These are phyloP conservation scores for Aspergillus neotritici DNA, from an alignment of 2,329 filamentous ascomycete genomes.

Conservation along the genomic window DNA sequence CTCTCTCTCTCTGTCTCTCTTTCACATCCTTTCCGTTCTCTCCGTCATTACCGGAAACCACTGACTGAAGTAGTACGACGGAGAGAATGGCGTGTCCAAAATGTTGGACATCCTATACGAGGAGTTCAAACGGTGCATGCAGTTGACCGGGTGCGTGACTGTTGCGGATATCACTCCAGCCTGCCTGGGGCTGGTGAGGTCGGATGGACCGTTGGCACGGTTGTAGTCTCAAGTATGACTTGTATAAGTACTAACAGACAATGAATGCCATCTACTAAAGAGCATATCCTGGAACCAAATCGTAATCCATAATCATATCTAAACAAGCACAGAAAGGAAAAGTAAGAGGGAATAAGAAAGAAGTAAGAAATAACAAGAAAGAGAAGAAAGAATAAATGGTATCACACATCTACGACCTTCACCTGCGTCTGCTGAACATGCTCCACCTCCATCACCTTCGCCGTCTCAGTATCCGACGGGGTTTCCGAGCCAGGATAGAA, in stretches of 20 bases:
- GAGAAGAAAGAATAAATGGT: too few species aligned
- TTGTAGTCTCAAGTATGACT: constrained; percentile 6
- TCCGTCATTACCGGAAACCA: constrained; percentile 1
- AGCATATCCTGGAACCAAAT: too few species aligned
- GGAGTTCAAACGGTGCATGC: constrained; percentile 29
- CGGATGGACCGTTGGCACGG: constrained; percentile 18
- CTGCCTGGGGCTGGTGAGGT: constrained; percentile 15
- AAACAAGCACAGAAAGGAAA: too few species aligned
- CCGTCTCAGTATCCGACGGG: background rate
- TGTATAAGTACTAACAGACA: too few species aligned
- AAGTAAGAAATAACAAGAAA: too few species aligned
- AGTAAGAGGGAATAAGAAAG: too few species aligned
- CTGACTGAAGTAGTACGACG: constrained; percentile 21
- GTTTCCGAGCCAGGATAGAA: constrained; percentile 54
- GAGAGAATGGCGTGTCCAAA: constrained; percentile 27
- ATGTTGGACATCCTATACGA: constrained; percentile 28
- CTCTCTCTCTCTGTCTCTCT: background rate
- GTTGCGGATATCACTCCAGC: constrained; percentile 21
- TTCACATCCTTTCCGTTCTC: too few species aligned
- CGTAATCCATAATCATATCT: too few species aligned
- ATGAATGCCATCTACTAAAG: too few species aligned
- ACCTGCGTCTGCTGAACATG: constrained; percentile 14
- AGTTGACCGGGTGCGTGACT: constrained; percentile 23
- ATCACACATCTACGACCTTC: constrained; percentile 6
- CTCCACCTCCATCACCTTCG: constrained; percentile 13